Evolutionary conservation across 2,329 filamentous ascomycete species (phyloP).

Genomic region (Penicillium sp.): DNA sequence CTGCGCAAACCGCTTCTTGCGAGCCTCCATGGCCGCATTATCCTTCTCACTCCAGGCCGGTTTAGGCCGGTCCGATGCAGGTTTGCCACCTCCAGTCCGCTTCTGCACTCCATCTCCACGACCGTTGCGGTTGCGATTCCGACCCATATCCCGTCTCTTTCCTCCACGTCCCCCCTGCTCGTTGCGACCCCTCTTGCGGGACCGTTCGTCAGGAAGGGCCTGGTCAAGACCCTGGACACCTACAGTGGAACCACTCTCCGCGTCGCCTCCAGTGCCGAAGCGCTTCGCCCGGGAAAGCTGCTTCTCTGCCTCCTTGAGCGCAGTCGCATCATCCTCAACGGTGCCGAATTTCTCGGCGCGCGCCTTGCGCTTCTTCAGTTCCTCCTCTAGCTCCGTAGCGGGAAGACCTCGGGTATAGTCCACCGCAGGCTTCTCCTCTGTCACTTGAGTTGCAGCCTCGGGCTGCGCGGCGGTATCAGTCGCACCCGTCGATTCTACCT

Average conservation of each 20-base stretch:
- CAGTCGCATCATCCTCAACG: slow-evolving; percentile 44
- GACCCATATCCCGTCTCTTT: slow-evolving; percentile 45
- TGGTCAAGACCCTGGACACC: slow-evolving; percentile 51
- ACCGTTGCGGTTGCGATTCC: slow-evolving; percentile 32
- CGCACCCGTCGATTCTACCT: slow-evolving; percentile 35
- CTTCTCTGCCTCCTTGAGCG: slow-evolving; percentile 48
- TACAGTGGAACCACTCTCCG: slow-evolving; percentile 18
- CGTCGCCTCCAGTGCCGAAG: slow-evolving; percentile 42
- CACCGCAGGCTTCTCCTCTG: slow-evolving; percentile 39
- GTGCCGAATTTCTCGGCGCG: slow-evolving; percentile 55
- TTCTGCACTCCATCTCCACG: slow-evolving; percentile 14
- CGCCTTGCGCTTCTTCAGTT: slow-evolving; percentile 53
- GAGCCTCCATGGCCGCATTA: slow-evolving; percentile 48
- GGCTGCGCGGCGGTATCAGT: slow-evolving; percentile 23
- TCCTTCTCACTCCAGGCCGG: slow-evolving; percentile 46
- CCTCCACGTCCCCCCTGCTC: slow-evolving; percentile 45
- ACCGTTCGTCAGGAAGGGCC: slow-evolving; percentile 47
- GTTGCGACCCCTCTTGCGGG: slow-evolving; percentile 47
- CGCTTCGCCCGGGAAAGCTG: slow-evolving; percentile 52
- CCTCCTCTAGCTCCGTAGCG: slow-evolving; percentile 49
- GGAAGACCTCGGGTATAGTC: slow-evolving; percentile 49
- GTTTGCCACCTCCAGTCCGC: slow-evolving; percentile 21
- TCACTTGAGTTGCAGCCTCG: slow-evolving; percentile 20
- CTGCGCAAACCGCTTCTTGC: slow-evolving; percentile 52
- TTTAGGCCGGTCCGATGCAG: slow-evolving; percentile 10